These are phyloP conservation scores for Blastocystis sp. DNA, from an alignment of 352 stramenopile genomes.

Conservation along the genomic window DNA sequence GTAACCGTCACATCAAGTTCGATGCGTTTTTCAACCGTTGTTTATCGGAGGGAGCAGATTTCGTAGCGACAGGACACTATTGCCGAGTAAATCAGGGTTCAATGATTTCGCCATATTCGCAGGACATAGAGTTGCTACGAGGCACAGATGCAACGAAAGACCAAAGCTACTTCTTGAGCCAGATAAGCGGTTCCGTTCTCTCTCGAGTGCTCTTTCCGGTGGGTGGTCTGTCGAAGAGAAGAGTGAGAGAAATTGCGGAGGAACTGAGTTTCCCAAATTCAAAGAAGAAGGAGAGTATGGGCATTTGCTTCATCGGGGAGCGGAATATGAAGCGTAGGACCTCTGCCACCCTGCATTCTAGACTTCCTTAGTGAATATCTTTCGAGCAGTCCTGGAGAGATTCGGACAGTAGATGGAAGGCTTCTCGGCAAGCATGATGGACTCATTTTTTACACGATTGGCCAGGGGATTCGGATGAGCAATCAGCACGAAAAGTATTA, in stretches of 20 bases:
- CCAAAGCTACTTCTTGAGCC: conserved; percentile 92
- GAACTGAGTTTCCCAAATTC: conserved; percentile 76
- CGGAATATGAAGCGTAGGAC: conserved; percentile 83
- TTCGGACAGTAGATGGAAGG: conserved; percentile 72
- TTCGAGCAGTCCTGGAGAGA: conserved; percentile 70
- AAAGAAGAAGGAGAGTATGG: conserved; percentile 86
- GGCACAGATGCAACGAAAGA: conserved; percentile 82
- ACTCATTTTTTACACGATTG: conserved; percentile 81
- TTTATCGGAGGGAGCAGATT: conserved; percentile 75
- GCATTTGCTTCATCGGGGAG: conserved; percentile 97
- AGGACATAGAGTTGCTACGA: conserved; percentile 69
- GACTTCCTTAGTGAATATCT: conserved; percentile 73
- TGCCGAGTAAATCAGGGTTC: neutral
- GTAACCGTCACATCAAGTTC: conserved; percentile 97
- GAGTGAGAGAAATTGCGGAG: conserved; percentile 81
- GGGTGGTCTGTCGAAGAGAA: conserved; percentile 79
- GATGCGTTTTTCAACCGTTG: conserved; percentile 86
- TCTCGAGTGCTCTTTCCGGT: conserved; percentile 85
- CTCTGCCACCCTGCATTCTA: conserved; percentile 61
- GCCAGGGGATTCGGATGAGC: conserved; percentile 81
- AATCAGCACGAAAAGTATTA: conserved; percentile 81
- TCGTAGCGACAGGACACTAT: conserved; percentile 92
- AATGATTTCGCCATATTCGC: neutral
- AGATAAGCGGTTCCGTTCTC: conserved; percentile 68
- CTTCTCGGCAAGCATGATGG: conserved; percentile 73